Evolutionary conservation across 495 filamentous ascomycete species (phyloP).

Genomic region (Pyrenopolyporus hunteri): DNA sequence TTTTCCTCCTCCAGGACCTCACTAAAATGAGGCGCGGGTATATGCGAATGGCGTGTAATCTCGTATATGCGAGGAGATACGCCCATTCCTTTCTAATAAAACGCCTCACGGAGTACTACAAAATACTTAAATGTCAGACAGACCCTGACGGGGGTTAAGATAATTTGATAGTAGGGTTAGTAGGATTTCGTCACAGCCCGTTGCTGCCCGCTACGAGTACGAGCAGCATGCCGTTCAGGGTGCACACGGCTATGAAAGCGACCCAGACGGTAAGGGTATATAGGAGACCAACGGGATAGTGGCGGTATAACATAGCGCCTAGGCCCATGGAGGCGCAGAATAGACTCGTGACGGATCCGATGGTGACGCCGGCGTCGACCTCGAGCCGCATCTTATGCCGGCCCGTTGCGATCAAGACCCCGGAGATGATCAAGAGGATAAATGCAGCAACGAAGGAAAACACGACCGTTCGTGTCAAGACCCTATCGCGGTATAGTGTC

Average conservation of each 20-base stretch:
- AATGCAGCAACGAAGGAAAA: constrained; percentile 54
- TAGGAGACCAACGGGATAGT: constrained; percentile 48
- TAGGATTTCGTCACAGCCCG: constrained; percentile 33
- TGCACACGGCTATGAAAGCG: constrained; percentile 54
- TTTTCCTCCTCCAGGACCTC: background rate
- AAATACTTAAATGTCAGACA: constrained; percentile 6
- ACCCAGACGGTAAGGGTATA: constrained; percentile 52
- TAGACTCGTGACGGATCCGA: constrained; percentile 62
- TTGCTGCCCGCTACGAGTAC: constrained; percentile 52
- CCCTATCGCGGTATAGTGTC: constrained; percentile 48
- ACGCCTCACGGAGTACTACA: constrained; percentile 4
- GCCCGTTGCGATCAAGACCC: constrained; percentile 60
- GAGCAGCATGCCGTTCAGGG: constrained; percentile 58
- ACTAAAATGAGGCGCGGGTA: background rate
- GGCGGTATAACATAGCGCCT: constrained; percentile 54
- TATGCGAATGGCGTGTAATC: background rate
- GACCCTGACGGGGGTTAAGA: background rate
- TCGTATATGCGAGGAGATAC: constrained; percentile 24
- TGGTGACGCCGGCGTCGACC: constrained; percentile 65
- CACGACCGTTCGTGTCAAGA: constrained; percentile 54
- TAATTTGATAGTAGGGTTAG: background rate
- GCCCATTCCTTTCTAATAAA: constrained; percentile 11
- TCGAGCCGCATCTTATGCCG: constrained; percentile 58
- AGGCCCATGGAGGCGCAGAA: constrained; percentile 61
- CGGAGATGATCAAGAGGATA: constrained; percentile 60